Base-by-base conservation (phyloP, 192 early-diverging fungal species). In the Mortierella hygrophila region DNA sequence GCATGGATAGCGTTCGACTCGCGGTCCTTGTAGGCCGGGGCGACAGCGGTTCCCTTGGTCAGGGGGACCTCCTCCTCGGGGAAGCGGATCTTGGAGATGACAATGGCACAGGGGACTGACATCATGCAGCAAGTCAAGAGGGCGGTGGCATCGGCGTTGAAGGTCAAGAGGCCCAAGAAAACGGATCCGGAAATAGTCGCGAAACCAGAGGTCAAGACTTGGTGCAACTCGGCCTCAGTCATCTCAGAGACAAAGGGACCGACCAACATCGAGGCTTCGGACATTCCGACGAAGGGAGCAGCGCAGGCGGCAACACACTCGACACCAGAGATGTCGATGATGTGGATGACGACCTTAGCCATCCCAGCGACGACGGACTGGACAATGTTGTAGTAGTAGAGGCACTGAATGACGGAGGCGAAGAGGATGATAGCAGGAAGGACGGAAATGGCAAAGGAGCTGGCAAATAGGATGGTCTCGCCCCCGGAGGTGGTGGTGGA, bases 351-450 rank as follows among this genome's bases (percentile, higher is more conserved):
- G 79, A 91, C 44, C 75, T 87, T 84, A 16, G 94, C 96, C 75
- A 95, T 80, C 78, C 92, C 93, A 21, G 84, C 82, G 41, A 98
- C 92, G 74, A 97, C 73, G 93, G 95, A 96, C 89, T 97, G 97
- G 84, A 97, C 93, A 57, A 92, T 93, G 79, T 96, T 95, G 81
- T 95, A 88, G 90, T 98, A 97, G 91, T 95, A 96, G 79, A 97
- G 87, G 70, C 94, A 91, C 72, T 96, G 94, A 55, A 98, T 95
- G 71, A 96, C 93, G 41, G 97, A 85, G 41, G 94, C 94, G 89
- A 98, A 98, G 90, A 97, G 96, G 78, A 98, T 93, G 68, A 97
- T 91, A 47, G 96, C 95, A 21, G 97, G 96, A 54, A 98, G 91
- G 47, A 97, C 94, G 0, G 88, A 77, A 55, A 95, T 88, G 72